A percentile compares a stretch with the other conserved stretches of the same genome.
phyloP scores from a whole-genome alignment of 2,329 filamentous ascomycete species.

The Magnaporthales sp. region DNA sequence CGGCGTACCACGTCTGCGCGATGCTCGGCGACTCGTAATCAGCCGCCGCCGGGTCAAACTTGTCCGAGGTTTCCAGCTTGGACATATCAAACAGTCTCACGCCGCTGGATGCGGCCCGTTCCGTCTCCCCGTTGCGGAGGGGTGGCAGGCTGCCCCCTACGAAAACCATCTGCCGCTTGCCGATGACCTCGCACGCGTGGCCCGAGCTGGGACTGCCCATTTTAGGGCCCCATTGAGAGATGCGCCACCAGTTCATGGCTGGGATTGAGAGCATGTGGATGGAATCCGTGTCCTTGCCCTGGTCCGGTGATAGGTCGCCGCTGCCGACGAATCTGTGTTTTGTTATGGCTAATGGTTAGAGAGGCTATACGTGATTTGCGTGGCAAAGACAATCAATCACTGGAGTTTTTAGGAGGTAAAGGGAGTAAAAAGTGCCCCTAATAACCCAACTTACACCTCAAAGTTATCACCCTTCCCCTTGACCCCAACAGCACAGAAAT shows the following conservation, averaged over 20 bases:
- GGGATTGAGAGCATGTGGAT: conserved; percentile 28
- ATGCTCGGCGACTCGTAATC: conserved; percentile 5
- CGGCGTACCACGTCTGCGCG: conserved; percentile 24
- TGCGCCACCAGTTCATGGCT: conserved; percentile 26
- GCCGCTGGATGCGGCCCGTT: conserved; percentile 23
- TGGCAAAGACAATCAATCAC: too few species aligned
- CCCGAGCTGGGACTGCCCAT: conserved; percentile 17
- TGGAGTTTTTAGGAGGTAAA: too few species aligned
- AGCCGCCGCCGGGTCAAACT: conserved; percentile 23
- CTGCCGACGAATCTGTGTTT: neutral
- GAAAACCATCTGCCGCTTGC: conserved; percentile 27
- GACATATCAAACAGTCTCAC: conserved; percentile 32
- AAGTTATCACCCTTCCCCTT: conserved; percentile 18
- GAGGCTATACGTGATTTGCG: too few species aligned
- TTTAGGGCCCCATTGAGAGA: too few species aligned
- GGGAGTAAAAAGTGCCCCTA: too few species aligned
- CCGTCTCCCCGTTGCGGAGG: conserved; percentile 13
- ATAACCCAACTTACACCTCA: neutral
- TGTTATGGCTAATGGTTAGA: too few species aligned
- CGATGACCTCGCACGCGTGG: conserved; percentile 25
- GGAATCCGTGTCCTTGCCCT: neutral
- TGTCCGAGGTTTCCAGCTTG: conserved; percentile 22
- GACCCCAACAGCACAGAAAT: conserved; percentile 25
- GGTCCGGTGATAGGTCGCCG: neutral
- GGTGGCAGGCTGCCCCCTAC: conserved; percentile 24